Percentiles rank a stretch among this genome's conserved stretches.
Evolutionary conservation across 305 asterid genomes (phyloP).

Genomic region (Fraxinus platypoda): DNA sequence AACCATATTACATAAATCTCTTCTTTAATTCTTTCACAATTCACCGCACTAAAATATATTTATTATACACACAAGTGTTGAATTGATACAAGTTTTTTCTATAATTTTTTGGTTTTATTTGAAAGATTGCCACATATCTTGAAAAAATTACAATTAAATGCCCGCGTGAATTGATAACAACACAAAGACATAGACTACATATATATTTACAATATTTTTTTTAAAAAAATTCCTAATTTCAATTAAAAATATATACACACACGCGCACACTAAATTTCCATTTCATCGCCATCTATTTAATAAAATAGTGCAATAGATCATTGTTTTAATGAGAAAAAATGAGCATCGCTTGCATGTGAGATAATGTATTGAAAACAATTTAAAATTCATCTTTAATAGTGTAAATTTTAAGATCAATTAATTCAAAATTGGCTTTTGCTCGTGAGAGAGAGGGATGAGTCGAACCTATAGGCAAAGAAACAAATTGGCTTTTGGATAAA

Average conservation of each 20-base stretch:
- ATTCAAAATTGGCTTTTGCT: background rate
- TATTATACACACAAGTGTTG: background rate
- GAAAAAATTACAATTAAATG: background rate
- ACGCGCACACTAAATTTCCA: background rate
- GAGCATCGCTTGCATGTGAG: background rate
- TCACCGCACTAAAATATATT: too few species aligned
- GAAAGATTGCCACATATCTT: background rate
- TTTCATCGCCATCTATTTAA: background rate
- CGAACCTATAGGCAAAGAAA: too few species aligned
- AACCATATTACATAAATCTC: background rate
- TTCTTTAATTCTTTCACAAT: too few species aligned
- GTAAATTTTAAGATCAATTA: background rate
- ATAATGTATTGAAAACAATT: background rate
- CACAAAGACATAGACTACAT: background rate
- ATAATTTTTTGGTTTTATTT: background rate
- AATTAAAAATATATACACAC: too few species aligned
- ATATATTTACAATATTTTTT: too few species aligned
- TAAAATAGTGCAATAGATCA: background rate
- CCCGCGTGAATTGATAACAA: background rate
- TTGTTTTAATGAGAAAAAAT: background rate
- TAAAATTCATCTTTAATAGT: background rate
- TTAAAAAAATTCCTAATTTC: too few species aligned
- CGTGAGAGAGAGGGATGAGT: too few species aligned
- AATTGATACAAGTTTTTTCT: too few species aligned
- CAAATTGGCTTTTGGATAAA: too few species aligned